Percentiles rank a stretch among this genome's conserved stretches.
These are phyloP conservation scores for Neurospora terricola DNA, from an alignment of 495 filamentous ascomycete genomes.

Conservation along the genomic window DNA sequence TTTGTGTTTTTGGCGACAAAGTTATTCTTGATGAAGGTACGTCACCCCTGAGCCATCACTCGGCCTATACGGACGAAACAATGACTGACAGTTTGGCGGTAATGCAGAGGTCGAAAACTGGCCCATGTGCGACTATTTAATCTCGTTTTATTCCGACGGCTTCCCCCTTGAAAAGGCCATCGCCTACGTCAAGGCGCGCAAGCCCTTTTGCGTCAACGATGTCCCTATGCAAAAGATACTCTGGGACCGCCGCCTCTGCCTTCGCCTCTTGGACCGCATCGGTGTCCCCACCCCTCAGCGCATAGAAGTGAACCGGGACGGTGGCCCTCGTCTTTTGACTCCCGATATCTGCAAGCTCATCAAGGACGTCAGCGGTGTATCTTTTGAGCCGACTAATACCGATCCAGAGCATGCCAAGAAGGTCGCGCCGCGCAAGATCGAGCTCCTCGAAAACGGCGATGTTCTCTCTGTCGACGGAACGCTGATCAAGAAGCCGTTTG, in stretches of 20 bases:
- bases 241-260: conserved; percentile 88
- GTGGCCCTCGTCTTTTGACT: conserved; percentile 70
- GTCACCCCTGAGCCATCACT: conserved; percentile 8
- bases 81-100: conserved; percentile 9
- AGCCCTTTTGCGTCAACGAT: conserved; percentile 96
- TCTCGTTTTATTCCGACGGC: conserved; percentile 95
- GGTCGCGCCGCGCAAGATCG: conserved; percentile 56
- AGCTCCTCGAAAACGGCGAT: conserved; percentile 78
- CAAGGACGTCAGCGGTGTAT: conserved; percentile 67
- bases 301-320: conserved; percentile 90
- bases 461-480: conserved; percentile 78
- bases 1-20: conserved; percentile 96
- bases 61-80: neutral
- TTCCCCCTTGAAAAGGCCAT: conserved; percentile 97
- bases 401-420: conserved; percentile 43
- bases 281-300: conserved; percentile 79
- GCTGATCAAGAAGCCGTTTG: conserved; percentile 81
- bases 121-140: conserved; percentile 80
- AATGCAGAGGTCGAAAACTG: conserved; percentile 55
- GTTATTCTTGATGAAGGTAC: conserved; percentile 88
- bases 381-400: conserved; percentile 63
- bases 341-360: conserved; percentile 69
- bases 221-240: conserved; percentile 95
- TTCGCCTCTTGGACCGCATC: conserved; percentile 79
- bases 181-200: conserved; percentile 80